Conservation (phyloP, 225 moss, liverwort and hornwort genomes). For the Climacium dendroides region DNA sequence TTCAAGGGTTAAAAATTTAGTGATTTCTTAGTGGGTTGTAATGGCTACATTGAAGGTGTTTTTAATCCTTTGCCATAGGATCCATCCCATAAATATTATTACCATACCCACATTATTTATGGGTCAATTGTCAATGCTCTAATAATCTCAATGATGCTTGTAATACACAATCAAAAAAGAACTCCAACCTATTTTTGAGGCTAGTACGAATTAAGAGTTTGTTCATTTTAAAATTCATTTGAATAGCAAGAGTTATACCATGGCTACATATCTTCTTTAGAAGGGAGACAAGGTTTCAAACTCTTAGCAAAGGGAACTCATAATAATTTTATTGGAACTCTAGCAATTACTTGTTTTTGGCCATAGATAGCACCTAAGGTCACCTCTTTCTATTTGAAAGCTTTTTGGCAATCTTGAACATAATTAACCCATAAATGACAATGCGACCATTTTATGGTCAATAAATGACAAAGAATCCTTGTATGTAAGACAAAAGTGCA, state of each 20-base stretch:
- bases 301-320: not conserved
- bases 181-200: not conserved
- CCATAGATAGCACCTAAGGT: accelerated
- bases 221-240: not conserved
- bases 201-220: not conserved
- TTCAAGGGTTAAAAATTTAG: no score
- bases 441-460: no score
- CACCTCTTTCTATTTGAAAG: not conserved
- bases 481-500: no score
- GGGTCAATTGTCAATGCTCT: no score
- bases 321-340: not conserved
- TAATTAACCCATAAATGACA: no score
- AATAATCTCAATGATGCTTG: no score
- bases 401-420: not conserved
- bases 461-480: no score
- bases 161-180: not conserved
- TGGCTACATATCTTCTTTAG: not conserved
- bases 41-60: no score
- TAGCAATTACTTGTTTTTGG: not conserved
- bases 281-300: not conserved
- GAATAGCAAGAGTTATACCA: not conserved
- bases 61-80: no score
- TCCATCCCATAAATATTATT: no score
- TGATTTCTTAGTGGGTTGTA: no score
- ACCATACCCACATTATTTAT: no score